Evolutionary conservation across 2,329 filamentous ascomycete species (phyloP), one percentile per base, ranked within the genome.

Genomic region (Colletotrichum cereale): DNA sequence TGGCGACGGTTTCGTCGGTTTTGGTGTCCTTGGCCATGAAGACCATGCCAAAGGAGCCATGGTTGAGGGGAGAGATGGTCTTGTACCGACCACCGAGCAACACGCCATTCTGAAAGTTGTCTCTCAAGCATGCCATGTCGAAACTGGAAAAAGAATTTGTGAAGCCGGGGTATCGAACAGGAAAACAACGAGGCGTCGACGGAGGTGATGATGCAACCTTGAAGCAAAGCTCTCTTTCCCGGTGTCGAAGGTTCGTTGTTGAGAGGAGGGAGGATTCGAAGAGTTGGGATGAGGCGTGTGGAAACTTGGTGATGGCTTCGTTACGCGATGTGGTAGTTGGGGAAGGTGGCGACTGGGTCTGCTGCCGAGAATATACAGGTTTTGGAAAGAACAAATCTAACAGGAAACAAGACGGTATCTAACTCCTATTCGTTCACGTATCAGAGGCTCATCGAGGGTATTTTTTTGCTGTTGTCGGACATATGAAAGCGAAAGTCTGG

Each of bases 41-140:
- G 78, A 99, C 96, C 94, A 98, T 97, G 80, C 96, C 96, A 80
- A 98, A 99, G 67, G 96, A 98, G 77, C 96, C 96, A 88, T 98
- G 95, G 81, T 99, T 99, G 85, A 99, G 92, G 69, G 96, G 95
- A 76, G 95, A 93, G 79, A 98, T 88, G 67, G 95, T 97, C 84
- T 93, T 88, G 82, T 96, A 99, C 76, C 96, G 95, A 82, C 94
- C 95, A 80, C 93, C 91, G 80, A 97, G 91, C 80, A 97, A 84
- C 83, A 93, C 89, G 82, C 93, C 94, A 82, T 90, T 87, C 79
- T 90, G 86, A 84, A 97, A 96, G 79, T 91, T 88, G 84, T 95
- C 90, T 85, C 91, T 91, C 87, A 97, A 90, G 87, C 94, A 97
- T 85, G 95, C 93, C 94, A 97, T 87, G 63, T 63, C 72, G 70